A percentile compares a stretch with the other conserved stretches of the same genome.
phyloP scores from a whole-genome alignment of 2,329 filamentous ascomycete genomes.

The Colletotrichum gloeosporioides region DNA sequence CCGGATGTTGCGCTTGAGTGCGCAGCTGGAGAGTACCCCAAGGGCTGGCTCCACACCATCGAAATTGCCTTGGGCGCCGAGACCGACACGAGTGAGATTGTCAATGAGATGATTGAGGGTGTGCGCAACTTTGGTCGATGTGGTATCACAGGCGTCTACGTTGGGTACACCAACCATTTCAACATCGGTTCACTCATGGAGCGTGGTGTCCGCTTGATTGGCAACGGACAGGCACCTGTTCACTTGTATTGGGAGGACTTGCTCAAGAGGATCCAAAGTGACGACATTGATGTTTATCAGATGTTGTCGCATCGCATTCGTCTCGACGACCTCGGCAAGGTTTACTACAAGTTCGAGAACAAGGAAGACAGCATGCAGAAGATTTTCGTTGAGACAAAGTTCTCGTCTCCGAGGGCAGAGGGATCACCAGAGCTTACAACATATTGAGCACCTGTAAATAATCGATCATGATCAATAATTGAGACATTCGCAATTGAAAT shows the following conservation, averaged over 20 bases:
- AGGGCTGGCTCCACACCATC: slow-evolving; percentile 65
- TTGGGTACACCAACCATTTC: slow-evolving; percentile 77
- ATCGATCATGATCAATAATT: background rate
- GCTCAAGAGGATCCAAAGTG: slow-evolving; percentile 69
- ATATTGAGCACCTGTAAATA: slow-evolving; percentile 28
- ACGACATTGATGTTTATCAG: slow-evolving; percentile 74
- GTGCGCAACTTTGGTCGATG: slow-evolving; percentile 75
- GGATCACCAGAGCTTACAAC: slow-evolving; percentile 50
- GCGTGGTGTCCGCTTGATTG: slow-evolving; percentile 80
- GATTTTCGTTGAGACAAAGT: slow-evolving; percentile 70
- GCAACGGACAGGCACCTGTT: slow-evolving; percentile 72
- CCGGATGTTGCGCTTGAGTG: slow-evolving; percentile 78
- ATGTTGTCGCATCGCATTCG: slow-evolving; percentile 83
- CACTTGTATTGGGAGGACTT: slow-evolving; percentile 85
- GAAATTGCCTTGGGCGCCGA: slow-evolving; percentile 71
- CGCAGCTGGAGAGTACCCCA: slow-evolving; percentile 65
- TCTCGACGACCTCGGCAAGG: slow-evolving; percentile 73
- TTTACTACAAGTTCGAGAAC: slow-evolving; percentile 68
- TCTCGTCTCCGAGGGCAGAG: slow-evolving; percentile 51
- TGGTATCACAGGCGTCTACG: slow-evolving; percentile 77
- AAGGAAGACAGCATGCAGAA: slow-evolving; percentile 79
- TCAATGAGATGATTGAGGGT: slow-evolving; percentile 82
- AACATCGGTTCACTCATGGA: slow-evolving; percentile 87
- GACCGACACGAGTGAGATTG: slow-evolving; percentile 82
- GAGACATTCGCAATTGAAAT: background rate